Percentiles rank a stretch among this genome's conserved stretches.
Conservation (phyloP, 163 green algal genomes). For the Chlamydomonas reinhardtii region DNA sequence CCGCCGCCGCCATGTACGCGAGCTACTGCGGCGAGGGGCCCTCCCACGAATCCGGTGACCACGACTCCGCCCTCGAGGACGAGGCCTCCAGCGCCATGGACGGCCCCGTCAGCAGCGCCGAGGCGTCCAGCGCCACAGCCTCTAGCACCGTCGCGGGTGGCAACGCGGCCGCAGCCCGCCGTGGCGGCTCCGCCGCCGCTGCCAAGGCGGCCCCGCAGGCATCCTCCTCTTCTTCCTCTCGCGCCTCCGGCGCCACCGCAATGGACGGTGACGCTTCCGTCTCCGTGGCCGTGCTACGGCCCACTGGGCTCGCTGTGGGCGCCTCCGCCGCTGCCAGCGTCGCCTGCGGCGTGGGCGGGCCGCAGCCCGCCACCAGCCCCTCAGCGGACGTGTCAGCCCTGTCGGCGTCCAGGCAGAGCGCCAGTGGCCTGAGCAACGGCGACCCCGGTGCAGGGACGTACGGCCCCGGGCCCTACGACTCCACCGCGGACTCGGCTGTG, state of each 20-base stretch:
- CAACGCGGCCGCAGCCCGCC: too few species aligned
- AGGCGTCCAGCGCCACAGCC: background rate
- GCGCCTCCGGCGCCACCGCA: too few species aligned
- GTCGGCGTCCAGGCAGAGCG: conserved; percentile 1
- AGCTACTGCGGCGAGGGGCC: conserved; percentile 17
- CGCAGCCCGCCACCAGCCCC: too few species aligned
- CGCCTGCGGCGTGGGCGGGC: too few species aligned
- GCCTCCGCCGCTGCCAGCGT: too few species aligned
- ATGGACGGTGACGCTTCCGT: background rate
- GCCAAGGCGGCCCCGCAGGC: too few species aligned
- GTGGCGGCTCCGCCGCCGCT: too few species aligned
- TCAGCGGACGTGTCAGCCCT: background rate
- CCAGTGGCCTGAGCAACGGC: conserved; percentile 33
- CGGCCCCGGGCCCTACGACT: background rate
- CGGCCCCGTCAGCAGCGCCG: conserved; percentile 36
- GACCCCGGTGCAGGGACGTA: background rate
- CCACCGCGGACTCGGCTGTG: conserved; percentile 29
- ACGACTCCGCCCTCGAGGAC: background rate
- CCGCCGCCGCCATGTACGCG: background rate
- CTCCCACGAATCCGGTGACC: background rate
- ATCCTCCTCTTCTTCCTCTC: too few species aligned
- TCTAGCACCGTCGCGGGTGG: too few species aligned
- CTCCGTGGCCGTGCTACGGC: background rate
- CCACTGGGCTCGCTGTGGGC: too few species aligned
- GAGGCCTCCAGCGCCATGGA: conserved; percentile 36